Conservation (phyloP, 768 basidiomycete species). For the Tubosaeta brunneosetosa region DNA sequence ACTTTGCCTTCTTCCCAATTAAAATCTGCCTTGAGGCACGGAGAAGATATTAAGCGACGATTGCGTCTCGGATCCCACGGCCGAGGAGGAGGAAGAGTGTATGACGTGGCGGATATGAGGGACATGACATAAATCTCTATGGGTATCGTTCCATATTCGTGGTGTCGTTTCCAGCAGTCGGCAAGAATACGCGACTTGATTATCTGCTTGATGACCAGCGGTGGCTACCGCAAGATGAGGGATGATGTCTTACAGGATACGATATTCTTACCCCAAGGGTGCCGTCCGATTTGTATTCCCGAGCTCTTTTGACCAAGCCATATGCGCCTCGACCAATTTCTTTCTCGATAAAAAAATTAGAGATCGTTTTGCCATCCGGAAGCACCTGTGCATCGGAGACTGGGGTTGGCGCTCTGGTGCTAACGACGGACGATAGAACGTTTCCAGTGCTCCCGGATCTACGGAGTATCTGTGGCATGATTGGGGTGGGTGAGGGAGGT, state of each 20-base stretch:
- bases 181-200: constrained; percentile 98
- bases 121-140: constrained; percentile 98
- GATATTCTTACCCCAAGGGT: constrained; percentile 69
- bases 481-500: constrained; percentile 60
- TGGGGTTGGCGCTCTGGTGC: constrained; percentile 64
- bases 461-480: constrained; percentile 57
- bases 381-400: constrained; percentile 26
- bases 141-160: constrained; percentile 90
- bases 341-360: constrained; percentile 78
- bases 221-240: constrained; percentile 49
- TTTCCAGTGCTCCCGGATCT: constrained; percentile 63
- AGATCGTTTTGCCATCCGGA: constrained; percentile 66
- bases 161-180: constrained; percentile 99
- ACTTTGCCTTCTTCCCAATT: constrained; percentile 67
- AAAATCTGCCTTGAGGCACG: constrained; percentile 17
- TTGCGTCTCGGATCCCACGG: constrained; percentile 78
- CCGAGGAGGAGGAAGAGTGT: constrained; percentile 70
- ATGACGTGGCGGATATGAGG: constrained; percentile 75
- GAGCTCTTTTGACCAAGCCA: constrained; percentile 87
- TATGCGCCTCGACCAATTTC: constrained; percentile 95
- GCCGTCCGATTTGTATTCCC: constrained; percentile 71
- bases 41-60: constrained; percentile 19
- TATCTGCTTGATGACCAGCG: constrained; percentile 94
- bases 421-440: constrained; percentile 53
- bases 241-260: constrained; percentile 3